Evolutionary conservation across 1,139 yeast species (phyloP).

Genomic region (Candida tunisiensis): DNA sequence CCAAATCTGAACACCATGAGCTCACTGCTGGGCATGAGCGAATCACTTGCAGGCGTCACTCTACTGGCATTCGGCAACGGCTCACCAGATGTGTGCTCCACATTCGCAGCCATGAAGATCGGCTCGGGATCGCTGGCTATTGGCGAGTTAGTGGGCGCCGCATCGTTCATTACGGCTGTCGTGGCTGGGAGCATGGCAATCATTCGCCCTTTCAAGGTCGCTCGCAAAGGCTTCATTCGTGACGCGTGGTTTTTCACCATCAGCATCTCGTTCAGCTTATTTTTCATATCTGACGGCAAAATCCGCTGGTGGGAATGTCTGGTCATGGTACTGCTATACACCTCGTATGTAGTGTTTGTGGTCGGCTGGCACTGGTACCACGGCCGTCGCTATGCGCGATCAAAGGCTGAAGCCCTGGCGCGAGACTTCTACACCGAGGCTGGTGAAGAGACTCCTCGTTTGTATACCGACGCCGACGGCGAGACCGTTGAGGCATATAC

Average conservation of each 20-base stretch:
- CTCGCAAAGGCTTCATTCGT: conserved; percentile 31
- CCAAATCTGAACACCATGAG: conserved; percentile 58
- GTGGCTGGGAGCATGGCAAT: conserved; percentile 66
- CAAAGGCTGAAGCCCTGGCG: background rate
- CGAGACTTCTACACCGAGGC: background rate
- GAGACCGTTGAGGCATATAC: conserved; percentile 1
- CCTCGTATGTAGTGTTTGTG: conserved; percentile 35
- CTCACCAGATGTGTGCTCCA: conserved; percentile 76
- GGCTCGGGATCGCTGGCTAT: conserved; percentile 64
- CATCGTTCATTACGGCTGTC: conserved; percentile 56
- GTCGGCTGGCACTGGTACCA: conserved; percentile 23
- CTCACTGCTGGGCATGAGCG: conserved; percentile 42
- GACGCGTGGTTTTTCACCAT: conserved; percentile 37
- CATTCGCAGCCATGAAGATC: conserved; percentile 60
- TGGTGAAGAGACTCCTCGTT: background rate
- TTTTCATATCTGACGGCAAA: conserved; percentile 27
- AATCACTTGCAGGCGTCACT: conserved; percentile 75
- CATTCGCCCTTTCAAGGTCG: conserved; percentile 46
- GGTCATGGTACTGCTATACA: conserved; percentile 32
- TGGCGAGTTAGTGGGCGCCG: conserved; percentile 81
- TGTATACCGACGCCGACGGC: background rate
- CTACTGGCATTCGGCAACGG: conserved; percentile 85
- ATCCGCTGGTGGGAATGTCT: conserved; percentile 30
- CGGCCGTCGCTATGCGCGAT: background rate
- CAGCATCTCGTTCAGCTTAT: conserved; percentile 26